Evolutionary conservation across 164 flowering plant genomes (phyloP).

Genomic region (Vitis amurensis): DNA sequence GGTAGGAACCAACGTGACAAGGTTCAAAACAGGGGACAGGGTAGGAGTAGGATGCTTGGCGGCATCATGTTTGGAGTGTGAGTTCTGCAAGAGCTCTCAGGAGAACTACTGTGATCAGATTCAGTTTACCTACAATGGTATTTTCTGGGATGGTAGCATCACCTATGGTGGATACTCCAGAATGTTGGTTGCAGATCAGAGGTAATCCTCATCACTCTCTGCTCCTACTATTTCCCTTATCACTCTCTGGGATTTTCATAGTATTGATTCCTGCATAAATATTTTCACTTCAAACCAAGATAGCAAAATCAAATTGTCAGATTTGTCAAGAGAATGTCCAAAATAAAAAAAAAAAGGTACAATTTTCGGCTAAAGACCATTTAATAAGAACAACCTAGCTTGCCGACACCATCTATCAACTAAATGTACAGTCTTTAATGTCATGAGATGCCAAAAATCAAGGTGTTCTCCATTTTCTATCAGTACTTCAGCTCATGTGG

Average conservation of each 20-base stretch:
- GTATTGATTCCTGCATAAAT: conserved; percentile 41
- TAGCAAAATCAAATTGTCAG: conserved; percentile 23
- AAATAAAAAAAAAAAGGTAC: not conserved
- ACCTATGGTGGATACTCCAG: conserved; percentile 86
- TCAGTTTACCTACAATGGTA: conserved; percentile 55
- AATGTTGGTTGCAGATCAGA: conserved; percentile 59
- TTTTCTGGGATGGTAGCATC: conserved; percentile 81
- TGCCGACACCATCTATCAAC: too few species aligned
- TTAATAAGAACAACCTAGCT: too few species aligned
- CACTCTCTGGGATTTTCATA: conserved; percentile 48
- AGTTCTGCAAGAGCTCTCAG: conserved; percentile 42
- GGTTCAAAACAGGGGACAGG: conserved; percentile 54
- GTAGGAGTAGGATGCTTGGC: conserved; percentile 66
- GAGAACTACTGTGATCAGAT: conserved; percentile 66
- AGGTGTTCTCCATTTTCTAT: too few species aligned
- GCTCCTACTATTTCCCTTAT: not conserved
- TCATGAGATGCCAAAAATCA: too few species aligned
- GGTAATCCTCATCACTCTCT: conserved; percentile 29
- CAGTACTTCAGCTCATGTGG: too few species aligned
- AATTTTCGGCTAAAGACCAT: too few species aligned
- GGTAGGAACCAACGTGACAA: conserved; percentile 52
- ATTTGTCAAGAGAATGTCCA: not conserved
- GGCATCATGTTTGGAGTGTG: conserved; percentile 60
- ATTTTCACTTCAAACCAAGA: conserved; percentile 27
- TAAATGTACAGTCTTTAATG: too few species aligned